Base-by-base conservation (phyloP, 441 rosid species). In the Jatropha multifida region DNA sequence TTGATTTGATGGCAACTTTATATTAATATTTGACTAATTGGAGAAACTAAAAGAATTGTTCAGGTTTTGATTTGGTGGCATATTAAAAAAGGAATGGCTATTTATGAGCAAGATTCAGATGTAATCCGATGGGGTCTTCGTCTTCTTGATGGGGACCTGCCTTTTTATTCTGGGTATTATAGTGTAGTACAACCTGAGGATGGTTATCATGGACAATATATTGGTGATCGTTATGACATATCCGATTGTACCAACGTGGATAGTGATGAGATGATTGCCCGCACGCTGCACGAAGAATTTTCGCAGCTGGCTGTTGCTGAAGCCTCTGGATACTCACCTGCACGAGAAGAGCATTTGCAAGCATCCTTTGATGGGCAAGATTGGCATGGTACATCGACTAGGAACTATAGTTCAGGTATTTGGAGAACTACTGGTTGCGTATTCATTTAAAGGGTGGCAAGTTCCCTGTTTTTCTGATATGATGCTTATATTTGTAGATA, bases 211-310 rank as follows among this genome's bases (percentile, higher is more conserved):
- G 91, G 81, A 56, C 83, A 80, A 9, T 76, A 84, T 80, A 71
- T 74, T 9, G 46, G 71, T 80, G 92, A 89, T 72, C 79, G 78
- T 51, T 87, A 86, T 62, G 84, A 86, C 69, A 82, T 81, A 67
- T 23, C 72, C 4, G 90, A 85, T 59, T 76, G 73, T 77, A 85
- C 69, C 40, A 76, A 87, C 74, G 78, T 92, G n/a, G 91, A 87
- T 51, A 84, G 71, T 76, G 96, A 91, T 75, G 97, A 88, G 86
- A 82, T 87, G 27, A 83, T 91, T 73, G 97, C 97, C 5, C 89
- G 70, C 46, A 80, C 86, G 55, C 86, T 91, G 75, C 97, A 91
- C 83, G 91, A 90, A 76, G 92, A 91, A 74, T 78, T 91, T 63
- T 88, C 89, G 10, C 92, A 85, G 73, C 90, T 91, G 17, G 86